phyloP scores from a whole-genome alignment of 108 stramenopile genomes.

The Fistulifera pelliculosa region DNA sequence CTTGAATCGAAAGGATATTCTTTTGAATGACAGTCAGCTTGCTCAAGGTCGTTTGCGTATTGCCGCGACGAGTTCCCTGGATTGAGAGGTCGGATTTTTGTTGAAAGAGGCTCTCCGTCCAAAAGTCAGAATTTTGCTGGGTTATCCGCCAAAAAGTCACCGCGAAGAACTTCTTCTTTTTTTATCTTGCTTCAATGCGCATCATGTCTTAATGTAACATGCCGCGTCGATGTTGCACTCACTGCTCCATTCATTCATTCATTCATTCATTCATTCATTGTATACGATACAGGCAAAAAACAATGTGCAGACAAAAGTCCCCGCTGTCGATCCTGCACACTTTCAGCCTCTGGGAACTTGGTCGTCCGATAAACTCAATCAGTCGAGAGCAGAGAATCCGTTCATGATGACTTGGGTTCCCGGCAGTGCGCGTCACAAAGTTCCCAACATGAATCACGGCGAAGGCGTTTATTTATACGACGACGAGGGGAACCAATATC shows the following conservation, averaged over 20 bases:
- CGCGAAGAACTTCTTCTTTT: neutral
- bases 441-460: constrained; percentile 54
- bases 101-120: too few species aligned
- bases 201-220: neutral
- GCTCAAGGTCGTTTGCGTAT: neutral
- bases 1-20: neutral
- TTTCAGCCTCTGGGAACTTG: constrained; percentile 44
- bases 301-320: constrained; percentile 15
- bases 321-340: constrained; percentile 31
- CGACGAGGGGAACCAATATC: constrained; percentile 43
- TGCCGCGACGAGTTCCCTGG: neutral
- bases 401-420: constrained; percentile 60
- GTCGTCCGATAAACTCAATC: constrained; percentile 31
- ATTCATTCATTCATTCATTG: neutral
- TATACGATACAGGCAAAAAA: constrained; percentile 18
- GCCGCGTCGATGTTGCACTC: neutral
- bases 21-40: neutral
- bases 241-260: neutral
- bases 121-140: too few species aligned
- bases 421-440: constrained; percentile 18
- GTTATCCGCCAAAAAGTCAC: too few species aligned
- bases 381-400: constrained; percentile 30
- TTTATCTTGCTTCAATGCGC: neutral
- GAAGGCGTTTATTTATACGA: constrained; percentile 57
- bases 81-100: too few species aligned